Evolutionary conservation across 176 grass and related monocot genomes (phyloP).

Genomic region (Tillandsia leiboldiana): DNA sequence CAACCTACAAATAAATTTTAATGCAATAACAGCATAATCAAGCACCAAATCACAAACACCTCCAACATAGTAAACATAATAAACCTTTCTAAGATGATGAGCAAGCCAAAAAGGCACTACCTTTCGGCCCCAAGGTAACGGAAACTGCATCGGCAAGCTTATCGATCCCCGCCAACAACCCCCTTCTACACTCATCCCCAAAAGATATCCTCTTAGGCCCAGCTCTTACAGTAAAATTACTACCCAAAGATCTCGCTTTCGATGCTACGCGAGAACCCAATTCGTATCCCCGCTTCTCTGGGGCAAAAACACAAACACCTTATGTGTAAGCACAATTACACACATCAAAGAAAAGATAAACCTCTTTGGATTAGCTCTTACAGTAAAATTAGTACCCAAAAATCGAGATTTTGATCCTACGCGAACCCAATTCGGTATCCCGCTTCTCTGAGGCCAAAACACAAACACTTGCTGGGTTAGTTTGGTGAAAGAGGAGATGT

Average conservation of each 20-base stretch:
- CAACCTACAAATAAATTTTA: too few relatives aligned
- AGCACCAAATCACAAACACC: background rate
- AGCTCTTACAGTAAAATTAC: constrained; percentile 36
- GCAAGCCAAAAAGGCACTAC: constrained; percentile 19
- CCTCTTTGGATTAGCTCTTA: too few relatives aligned
- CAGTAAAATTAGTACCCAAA: background rate
- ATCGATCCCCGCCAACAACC: constrained; percentile 66
- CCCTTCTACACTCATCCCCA: constrained; percentile 51
- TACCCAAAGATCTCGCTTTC: background rate
- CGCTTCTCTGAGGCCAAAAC: background rate
- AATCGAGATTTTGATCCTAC: background rate
- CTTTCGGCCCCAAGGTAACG: constrained; percentile 84
- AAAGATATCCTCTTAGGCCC: constrained; percentile 58
- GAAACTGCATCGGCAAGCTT: constrained; percentile 83
- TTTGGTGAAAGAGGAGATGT: background rate
- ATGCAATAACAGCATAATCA: background rate
- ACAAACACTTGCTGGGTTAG: background rate
- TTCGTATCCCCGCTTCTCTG: constrained; percentile 2
- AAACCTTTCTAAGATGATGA: background rate
- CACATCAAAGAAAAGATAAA: constrained; percentile 39
- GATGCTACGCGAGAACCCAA: background rate
- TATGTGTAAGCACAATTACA: constrained; percentile 20
- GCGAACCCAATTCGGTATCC: constrained; percentile 4
- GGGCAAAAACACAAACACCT: background rate
- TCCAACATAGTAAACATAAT: background rate